Evolutionary conservation across 306 rosid species (phyloP).

Genomic region (Leucaena leucocephala): DNA sequence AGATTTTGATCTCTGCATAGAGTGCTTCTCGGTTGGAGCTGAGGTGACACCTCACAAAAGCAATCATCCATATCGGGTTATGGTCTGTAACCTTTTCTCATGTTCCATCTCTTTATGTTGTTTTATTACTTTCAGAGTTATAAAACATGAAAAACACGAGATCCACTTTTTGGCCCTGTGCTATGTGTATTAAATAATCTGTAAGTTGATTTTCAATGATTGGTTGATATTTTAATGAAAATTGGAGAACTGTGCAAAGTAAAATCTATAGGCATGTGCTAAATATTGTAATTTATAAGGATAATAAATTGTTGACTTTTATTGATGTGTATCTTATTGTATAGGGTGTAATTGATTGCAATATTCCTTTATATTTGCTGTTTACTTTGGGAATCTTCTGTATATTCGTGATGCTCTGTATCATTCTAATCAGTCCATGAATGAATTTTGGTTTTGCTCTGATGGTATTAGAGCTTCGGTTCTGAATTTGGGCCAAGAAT

Average conservation of each 20-base stretch:
- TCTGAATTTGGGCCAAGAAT: neutral
- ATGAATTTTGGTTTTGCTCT: too few relatives aligned
- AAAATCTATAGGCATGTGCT: too few relatives aligned
- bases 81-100: conserved; percentile 39
- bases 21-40: conserved; percentile 93
- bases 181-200: neutral
- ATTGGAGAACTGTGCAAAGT: too few relatives aligned
- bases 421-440: too few relatives aligned
- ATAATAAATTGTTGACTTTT: neutral
- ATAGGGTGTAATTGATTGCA: too few relatives aligned
- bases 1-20: conserved; percentile 79
- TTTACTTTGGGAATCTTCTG: too few relatives aligned
- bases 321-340: neutral
- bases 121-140: conserved; percentile 21
- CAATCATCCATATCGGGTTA: conserved; percentile 79
- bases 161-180: neutral
- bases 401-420: too few relatives aligned
- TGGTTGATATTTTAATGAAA: too few relatives aligned
- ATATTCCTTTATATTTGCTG: too few relatives aligned
- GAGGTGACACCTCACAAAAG: conserved; percentile 88
- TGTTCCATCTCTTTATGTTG: conserved; percentile 19
- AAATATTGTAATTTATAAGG: neutral
- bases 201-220: neutral
- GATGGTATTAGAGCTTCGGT: neutral
- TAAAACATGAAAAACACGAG: neutral